Conservation (phyloP, 2,329 filamentous ascomycete genomes). For the Thermochaetoides dissita region DNA sequence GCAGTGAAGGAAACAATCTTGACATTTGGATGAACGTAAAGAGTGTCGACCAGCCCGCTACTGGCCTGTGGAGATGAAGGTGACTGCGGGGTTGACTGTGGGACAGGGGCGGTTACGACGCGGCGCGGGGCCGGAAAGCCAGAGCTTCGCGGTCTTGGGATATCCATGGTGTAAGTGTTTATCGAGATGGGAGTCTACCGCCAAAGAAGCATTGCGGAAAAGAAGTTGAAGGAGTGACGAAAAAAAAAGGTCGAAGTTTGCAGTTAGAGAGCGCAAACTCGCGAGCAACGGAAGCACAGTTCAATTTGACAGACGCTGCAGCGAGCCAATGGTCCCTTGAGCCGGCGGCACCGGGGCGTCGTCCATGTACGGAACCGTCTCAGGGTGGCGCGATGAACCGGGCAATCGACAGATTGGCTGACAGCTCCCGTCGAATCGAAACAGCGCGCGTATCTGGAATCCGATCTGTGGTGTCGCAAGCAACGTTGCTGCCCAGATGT, state of each 20-base stretch:
- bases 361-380: neutral
- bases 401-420: constrained; percentile 3
- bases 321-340: neutral
- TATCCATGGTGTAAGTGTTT: constrained; percentile 12
- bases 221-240: neutral
- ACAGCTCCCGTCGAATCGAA: neutral
- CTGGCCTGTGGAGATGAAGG: constrained; percentile 13
- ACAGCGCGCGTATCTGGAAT: neutral
- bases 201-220: constrained; percentile 8
- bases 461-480: neutral
- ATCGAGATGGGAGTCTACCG: neutral
- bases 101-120: constrained; percentile 25
- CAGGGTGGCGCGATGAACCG: constrained; percentile 6
- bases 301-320: neutral
- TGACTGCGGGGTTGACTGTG: constrained; percentile 15
- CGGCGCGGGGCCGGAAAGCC: constrained; percentile 16
- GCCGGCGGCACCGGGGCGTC: neutral
- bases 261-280: neutral
- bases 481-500: too few relatives aligned
- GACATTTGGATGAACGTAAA: constrained; percentile 60
- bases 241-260: neutral
- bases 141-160: constrained; percentile 12
- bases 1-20: constrained; percentile 49
- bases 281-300: neutral
- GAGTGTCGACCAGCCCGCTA: constrained; percentile 44